Percentiles rank a stretch among this genome's conserved stretches.
These are phyloP conservation scores for Penicillium psychrosexuale DNA, from an alignment of 2,329 filamentous ascomycete genomes.

Conservation along the genomic window DNA sequence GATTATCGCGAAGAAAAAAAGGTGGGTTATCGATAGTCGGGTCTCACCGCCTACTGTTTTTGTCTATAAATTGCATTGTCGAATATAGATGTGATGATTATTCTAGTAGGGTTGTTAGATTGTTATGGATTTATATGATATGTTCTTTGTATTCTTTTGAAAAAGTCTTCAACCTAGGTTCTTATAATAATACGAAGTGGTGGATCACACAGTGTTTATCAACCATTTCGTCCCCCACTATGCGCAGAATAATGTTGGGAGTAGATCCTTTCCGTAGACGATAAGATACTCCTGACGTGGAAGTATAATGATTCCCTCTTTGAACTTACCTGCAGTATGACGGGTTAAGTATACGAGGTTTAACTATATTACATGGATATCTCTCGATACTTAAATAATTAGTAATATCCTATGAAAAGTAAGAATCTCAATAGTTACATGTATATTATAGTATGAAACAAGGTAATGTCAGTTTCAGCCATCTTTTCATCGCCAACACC, in stretches of 20 bases:
- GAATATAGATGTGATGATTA: background rate
- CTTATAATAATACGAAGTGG: background rate
- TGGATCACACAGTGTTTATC: background rate
- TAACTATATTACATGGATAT: too few species aligned
- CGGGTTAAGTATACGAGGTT: too few species aligned
- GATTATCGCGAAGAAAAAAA: constrained; percentile 23
- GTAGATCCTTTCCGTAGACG: background rate
- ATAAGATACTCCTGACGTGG: background rate
- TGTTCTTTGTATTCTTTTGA: background rate
- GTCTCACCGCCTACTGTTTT: constrained; percentile 19
- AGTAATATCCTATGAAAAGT: too few species aligned
- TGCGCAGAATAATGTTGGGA: background rate
- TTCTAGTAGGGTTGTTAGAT: background rate
- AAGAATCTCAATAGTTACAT: too few species aligned
- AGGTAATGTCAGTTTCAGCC: too few species aligned
- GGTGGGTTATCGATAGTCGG: constrained; percentile 25
- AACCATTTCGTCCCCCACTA: background rate
- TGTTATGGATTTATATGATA: background rate
- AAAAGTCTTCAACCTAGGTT: background rate
- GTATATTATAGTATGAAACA: too few species aligned
- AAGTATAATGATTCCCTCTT: too few species aligned
- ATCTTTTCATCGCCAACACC: background rate
- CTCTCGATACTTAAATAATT: too few species aligned
- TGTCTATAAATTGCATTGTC: background rate
- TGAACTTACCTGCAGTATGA: too few species aligned